Base-by-base conservation (phyloP, 257 asterid genomes). In the Lavandula angustifolia region DNA sequence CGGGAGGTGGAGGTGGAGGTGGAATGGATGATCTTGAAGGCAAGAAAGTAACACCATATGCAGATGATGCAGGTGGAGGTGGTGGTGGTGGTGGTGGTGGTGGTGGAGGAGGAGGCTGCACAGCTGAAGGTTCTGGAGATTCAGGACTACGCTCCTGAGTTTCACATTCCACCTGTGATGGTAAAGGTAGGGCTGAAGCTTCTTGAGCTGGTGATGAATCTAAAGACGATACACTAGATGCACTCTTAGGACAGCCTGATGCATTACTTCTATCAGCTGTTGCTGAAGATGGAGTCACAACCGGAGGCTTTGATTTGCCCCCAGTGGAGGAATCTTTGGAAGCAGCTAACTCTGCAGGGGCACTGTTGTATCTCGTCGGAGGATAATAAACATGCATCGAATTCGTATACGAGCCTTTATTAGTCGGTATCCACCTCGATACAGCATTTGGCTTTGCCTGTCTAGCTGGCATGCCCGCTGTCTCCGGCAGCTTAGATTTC, bases 361-460 rank as follows among this genome's bases (percentile, higher is more conserved):
- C 97, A 76, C 96, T 94, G 75, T 90, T 88, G 79, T 86, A 74
- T 71, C 95, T 83, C 69, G 96, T 78, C 27, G 95, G 98, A 54
- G 96, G 98, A 81, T 94, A 88, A 64, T 87, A 78, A 44, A 90
- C 92, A 75, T 90, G 99, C 98, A 94, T 88, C 60, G 96, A 94
- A 82, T 84, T 85, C 66, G 91, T 83, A 80, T 87, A 88, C 60
- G 97, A 91, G 52, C 96, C 96, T 83, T 90, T 94, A 78, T 90
- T 94, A 46, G 95, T 5, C 60, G 98, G 98, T 66, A 94, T 87
- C 99, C 98, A 94, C 82, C 85, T 82, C 53, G 99, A 91, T 47
- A 82, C 92, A 62, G 92, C 81, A 82, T 68, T 86, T 43, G 95
- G 83, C 76, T 94, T 87, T 53, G 95, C 98, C 71, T 44, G 79